These are phyloP conservation scores for Fusarium secorum DNA, from an alignment of 2,329 filamentous ascomycete species.

Conservation along the genomic window DNA sequence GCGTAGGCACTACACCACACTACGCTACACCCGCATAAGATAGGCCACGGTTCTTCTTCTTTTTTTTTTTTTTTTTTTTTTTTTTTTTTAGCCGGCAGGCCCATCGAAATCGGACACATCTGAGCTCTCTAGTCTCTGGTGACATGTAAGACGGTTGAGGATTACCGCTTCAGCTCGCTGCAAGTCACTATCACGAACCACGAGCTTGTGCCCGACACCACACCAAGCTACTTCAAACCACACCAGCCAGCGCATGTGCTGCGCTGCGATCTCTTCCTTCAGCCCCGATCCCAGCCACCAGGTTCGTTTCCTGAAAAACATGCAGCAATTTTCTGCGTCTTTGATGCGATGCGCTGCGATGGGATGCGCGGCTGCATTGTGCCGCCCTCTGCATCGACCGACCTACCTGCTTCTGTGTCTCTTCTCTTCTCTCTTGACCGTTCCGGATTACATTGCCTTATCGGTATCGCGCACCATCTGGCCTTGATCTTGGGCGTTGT, in stretches of 20 bases:
- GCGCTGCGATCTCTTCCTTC: conserved; percentile 30
- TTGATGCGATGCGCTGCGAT: background rate
- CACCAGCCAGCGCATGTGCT: conserved; percentile 22
- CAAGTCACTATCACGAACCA: conserved; percentile 18
- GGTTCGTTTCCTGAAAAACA: conserved; percentile 18
- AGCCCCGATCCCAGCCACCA: conserved; percentile 30
- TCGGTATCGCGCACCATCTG: conserved; percentile 1
- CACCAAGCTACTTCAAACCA: conserved; percentile 7
- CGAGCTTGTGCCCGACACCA: conserved; percentile 8
- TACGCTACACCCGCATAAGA: conserved; percentile 13
- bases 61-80: conserved; percentile 13
- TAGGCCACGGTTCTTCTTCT: conserved; percentile 12
- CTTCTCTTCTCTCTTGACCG: background rate
- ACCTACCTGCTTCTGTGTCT: conserved; percentile 8
- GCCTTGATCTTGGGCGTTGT: conserved; percentile 1
- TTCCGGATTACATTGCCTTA: conserved; percentile 1
- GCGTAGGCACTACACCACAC: conserved; percentile 1
- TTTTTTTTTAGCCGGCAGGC: conserved; percentile 16
- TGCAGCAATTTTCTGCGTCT: conserved; percentile 21
- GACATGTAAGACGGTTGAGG: background rate
- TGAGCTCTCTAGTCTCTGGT: background rate
- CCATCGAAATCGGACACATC: background rate
- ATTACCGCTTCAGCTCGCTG: conserved; percentile 24
- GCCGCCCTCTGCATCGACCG: conserved; percentile 15
- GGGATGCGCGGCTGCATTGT: conserved; percentile 17